A percentile compares a stretch with the other conserved stretches of the same genome.
Conservation (phyloP, 345 rosid genomes). For the Eucalyptus tenuipes region DNA sequence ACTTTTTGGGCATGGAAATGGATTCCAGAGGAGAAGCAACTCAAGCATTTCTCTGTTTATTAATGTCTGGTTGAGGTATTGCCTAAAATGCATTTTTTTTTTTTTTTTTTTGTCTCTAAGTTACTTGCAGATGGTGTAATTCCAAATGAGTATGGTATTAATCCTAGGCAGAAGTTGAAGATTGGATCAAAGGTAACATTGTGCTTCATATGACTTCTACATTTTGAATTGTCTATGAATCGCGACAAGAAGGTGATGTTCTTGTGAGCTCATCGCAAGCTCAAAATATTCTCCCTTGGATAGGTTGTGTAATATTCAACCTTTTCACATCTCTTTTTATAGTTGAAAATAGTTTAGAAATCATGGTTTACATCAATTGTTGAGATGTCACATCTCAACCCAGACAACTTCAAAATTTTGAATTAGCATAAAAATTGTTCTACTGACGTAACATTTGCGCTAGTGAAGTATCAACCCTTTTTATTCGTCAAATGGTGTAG, state of each 20-base stretch:
- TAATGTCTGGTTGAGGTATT: not conserved
- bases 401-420: not conserved
- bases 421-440: not conserved
- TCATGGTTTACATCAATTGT: not conserved
- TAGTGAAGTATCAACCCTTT: not conserved
- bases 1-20: not conserved
- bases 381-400: not conserved
- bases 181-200: conserved; percentile 83
- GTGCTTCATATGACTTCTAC: not conserved
- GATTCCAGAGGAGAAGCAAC: not conserved
- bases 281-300: not conserved
- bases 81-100: not conserved
- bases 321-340: not conserved
- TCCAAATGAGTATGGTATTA: conserved; percentile 95
- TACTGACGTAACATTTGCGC: not conserved
- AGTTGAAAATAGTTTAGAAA: not conserved
- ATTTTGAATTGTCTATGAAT: not conserved
- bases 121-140: conserved; percentile 93
- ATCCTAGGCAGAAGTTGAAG: conserved; percentile 90
- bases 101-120: conserved; percentile 33
- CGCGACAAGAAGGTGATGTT: not conserved
- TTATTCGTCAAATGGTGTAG: not conserved
- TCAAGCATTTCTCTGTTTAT: not conserved
- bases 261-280: not conserved
- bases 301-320: not conserved